Evolutionary conservation across 805 yeast genomes (phyloP).

Genomic region (Saccharomyces jurei): DNA sequence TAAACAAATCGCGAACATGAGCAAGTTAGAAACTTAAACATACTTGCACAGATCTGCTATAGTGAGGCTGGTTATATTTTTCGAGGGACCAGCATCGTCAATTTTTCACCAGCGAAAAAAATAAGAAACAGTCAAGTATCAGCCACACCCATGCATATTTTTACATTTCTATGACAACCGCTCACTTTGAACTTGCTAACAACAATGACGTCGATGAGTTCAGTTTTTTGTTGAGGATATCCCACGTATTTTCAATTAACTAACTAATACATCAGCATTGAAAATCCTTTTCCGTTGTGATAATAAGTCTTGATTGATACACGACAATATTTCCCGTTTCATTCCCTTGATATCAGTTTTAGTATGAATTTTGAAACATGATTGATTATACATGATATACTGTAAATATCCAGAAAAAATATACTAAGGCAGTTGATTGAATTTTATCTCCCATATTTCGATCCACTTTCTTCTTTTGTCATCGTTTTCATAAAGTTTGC

Average conservation of each 20-base stretch:
- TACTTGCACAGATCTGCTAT: neutral
- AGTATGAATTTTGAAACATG: neutral
- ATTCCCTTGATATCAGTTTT: neutral
- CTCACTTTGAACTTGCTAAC: neutral
- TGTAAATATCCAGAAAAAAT: neutral
- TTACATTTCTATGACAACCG: neutral
- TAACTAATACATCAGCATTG: neutral
- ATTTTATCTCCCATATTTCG: conserved; percentile 29
- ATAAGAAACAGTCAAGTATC: neutral
- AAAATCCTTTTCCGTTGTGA: neutral
- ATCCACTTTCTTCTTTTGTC: conserved; percentile 40
- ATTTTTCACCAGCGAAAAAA: neutral
- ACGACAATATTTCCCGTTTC: neutral
- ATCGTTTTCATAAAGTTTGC: conserved; percentile 39
- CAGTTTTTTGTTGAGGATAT: neutral
- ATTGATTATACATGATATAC: neutral
- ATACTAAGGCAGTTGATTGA: neutral
- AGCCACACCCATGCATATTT: neutral
- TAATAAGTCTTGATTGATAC: neutral
- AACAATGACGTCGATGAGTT: neutral
- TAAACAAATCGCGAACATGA: neutral
- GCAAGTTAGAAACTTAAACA: neutral
- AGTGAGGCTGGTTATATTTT: neutral
- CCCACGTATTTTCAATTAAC: neutral
- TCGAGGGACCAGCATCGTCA: neutral